Evolutionary conservation across 164 flowering plant genomes (phyloP).

Genomic region (Nymphaea thermarum): DNA sequence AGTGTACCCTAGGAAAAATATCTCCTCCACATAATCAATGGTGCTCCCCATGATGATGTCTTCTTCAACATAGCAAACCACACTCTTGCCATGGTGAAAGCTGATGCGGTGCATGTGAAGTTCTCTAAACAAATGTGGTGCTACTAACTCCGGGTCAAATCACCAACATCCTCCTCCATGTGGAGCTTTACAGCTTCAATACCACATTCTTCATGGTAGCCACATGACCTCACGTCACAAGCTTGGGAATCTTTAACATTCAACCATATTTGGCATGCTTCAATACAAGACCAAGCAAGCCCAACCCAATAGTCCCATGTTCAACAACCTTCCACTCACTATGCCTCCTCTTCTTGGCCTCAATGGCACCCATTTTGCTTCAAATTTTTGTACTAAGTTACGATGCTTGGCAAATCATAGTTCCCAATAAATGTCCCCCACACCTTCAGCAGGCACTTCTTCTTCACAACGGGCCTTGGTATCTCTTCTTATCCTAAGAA

Average conservation of each 20-base stretch:
- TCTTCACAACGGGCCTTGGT: slow-evolving; percentile 63
- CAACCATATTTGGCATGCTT: slow-evolving; percentile 44
- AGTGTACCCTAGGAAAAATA: slow-evolving; percentile 59
- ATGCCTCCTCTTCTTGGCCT: slow-evolving; percentile 37
- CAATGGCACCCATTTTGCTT: slow-evolving; percentile 36
- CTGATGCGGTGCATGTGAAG: slow-evolving; percentile 55
- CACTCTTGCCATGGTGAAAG: slow-evolving; percentile 47
- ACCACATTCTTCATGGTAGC: slow-evolving; percentile 52
- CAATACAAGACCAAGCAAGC: no score
- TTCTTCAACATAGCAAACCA: slow-evolving; percentile 77
- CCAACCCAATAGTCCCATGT: slow-evolving; percentile 4
- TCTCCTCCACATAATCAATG: slow-evolving; percentile 61
- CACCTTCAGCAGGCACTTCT: slow-evolving; percentile 29
- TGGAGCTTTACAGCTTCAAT: slow-evolving; percentile 29
- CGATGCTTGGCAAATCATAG: slow-evolving; percentile 35
- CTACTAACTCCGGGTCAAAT: slow-evolving; percentile 77
- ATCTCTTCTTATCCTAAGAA: slow-evolving; percentile 29
- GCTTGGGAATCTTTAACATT: slow-evolving; percentile 45
- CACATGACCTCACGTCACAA: slow-evolving; percentile 47
- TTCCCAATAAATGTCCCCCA: slow-evolving; percentile 52
- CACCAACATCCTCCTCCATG: slow-evolving; percentile 49
- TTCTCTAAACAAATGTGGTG: slow-evolving; percentile 37
- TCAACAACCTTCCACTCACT: slow-evolving; percentile 17
- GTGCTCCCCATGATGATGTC: slow-evolving; percentile 70
- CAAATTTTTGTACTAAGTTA: slow-evolving; percentile 26